These are phyloP conservation scores for Microbotryum lychnidis-dioicae DNA, from an alignment of 1,284 basidiomycete species.

Conservation along the genomic window DNA sequence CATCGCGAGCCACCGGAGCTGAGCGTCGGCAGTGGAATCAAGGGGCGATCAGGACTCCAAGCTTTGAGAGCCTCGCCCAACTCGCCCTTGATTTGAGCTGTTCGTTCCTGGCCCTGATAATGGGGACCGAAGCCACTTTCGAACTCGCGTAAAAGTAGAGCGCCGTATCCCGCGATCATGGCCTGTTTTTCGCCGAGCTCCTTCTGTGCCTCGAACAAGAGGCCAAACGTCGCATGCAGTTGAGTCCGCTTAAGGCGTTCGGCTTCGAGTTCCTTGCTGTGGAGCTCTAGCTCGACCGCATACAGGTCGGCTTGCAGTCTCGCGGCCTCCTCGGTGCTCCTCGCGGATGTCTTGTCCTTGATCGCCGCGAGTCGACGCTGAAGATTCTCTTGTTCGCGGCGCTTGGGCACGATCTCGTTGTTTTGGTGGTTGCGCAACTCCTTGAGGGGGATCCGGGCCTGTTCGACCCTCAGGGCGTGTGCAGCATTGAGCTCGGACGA, in stretches of 20 bases:
- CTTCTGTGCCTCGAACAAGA: conserved; percentile 31
- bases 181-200: conserved; percentile 36
- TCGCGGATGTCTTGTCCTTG: conserved; percentile 13
- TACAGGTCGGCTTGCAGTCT: conserved; percentile 20
- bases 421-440: conserved; percentile 35
- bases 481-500: conserved; percentile 26
- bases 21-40: conserved; percentile 14
- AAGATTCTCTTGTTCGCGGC: conserved; percentile 11
- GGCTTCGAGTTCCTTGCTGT: conserved; percentile 24
- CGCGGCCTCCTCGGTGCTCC: conserved; percentile 13
- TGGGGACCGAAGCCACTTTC: conserved; percentile 23
- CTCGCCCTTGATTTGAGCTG: conserved; percentile 30
- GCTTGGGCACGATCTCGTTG: conserved; percentile 22
- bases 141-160: conserved; percentile 30
- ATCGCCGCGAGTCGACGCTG: conserved; percentile 13
- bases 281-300: conserved; percentile 17
- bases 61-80: conserved; percentile 19
- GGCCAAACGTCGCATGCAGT: conserved; percentile 28
- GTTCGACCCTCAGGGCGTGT: conserved; percentile 22
- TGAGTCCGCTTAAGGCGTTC: conserved; percentile 32
- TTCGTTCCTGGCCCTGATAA: conserved; percentile 29
- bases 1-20: background rate
- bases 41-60: conserved; percentile 13
- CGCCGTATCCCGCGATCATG: conserved; percentile 33
- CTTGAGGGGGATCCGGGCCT: conserved; percentile 26